Base-by-base conservation (phyloP, 768 basidiomycete species). In the Sporobolomyces pararoseus region DNA sequence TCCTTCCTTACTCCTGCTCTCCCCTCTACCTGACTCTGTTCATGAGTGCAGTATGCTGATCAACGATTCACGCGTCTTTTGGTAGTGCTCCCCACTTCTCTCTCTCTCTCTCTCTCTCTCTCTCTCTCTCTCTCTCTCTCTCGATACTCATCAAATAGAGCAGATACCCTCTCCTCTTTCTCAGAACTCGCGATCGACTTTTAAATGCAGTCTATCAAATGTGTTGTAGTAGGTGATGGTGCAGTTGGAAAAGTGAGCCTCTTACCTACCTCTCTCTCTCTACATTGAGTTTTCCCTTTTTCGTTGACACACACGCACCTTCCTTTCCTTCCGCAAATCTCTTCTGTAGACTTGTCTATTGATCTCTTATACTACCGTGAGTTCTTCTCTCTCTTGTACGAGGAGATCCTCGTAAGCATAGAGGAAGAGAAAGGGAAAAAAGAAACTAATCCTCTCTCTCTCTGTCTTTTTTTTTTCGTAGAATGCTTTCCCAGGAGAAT, bases 331-430 rank as follows among this genome's bases (percentile, higher is more conserved):
- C n/a, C n/a, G n/a, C n/a, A n/a, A n/a, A n/a, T n/a, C n/a, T 27
- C 21, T 25, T 32, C 32, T 7, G 57, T 77, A 98, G 96, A 98
- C 96, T 63, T 99, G 96, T 81, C 87, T 99, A 69, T 85, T 99
- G 77, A 99, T 99, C 79, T 98, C 95, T 61, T 99, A 99, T 83
- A 99, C 96, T 75, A 99, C 96, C 75, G 76, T 77, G 23, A 39
- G 75, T 69, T n/a, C 10, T 29, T n/a, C n/a, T n/a, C n/a, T n/a
- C n/a, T n/a, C n/a, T n/a, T n/a, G n/a, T n/a, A n/a, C n/a, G n/a
- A n/a, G n/a, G n/a, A n/a, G n/a, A n/a, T n/a, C n/a, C n/a, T n/a
- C n/a, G n/a, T n/a, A n/a, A n/a, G n/a, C n/a, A n/a, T n/a, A n/a
- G n/a, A n/a, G n/a, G n/a, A n/a, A n/a, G n/a, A n/a, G n/a, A n/a